phyloP scores from a whole-genome alignment of 345 rosid genomes.

The Eucalyptus pauciflora region DNA sequence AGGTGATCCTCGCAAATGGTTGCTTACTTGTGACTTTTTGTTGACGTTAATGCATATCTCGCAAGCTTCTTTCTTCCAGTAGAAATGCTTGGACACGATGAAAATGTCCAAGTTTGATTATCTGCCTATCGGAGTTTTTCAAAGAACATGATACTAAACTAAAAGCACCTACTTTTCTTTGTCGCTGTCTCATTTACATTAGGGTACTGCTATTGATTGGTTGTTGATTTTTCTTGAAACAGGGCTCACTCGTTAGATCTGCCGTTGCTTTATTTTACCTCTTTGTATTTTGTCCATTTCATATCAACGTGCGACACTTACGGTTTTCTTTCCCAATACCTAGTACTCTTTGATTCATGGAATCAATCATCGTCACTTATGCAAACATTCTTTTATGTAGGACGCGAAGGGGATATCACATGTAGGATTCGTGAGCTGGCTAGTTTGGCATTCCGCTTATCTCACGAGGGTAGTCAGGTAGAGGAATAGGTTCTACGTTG shows the following conservation, averaged over 20 bases:
- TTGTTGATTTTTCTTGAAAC: background rate
- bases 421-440: constrained; percentile 44
- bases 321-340: background rate
- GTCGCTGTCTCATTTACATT: background rate
- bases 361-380: background rate
- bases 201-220: background rate
- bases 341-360: rapidly evolving
- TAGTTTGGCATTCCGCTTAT: constrained; percentile 58
- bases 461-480: constrained; percentile 56
- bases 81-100: background rate
- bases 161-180: background rate
- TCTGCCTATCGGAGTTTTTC: background rate
- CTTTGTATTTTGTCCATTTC: background rate
- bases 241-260: background rate
- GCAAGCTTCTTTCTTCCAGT: background rate
- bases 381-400: background rate
- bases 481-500: constrained; percentile 62
- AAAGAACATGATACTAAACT: background rate
- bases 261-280: background rate
- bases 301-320: background rate
- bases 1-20: background rate
- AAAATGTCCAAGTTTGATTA: background rate
- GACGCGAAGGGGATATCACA: constrained; percentile 40
- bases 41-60: background rate
- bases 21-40: background rate